Percentiles rank a stretch among this genome's conserved stretches.
Evolutionary conservation across 1,284 basidiomycete species (phyloP).

Genomic region (Rhodotorula glutinis): DNA sequence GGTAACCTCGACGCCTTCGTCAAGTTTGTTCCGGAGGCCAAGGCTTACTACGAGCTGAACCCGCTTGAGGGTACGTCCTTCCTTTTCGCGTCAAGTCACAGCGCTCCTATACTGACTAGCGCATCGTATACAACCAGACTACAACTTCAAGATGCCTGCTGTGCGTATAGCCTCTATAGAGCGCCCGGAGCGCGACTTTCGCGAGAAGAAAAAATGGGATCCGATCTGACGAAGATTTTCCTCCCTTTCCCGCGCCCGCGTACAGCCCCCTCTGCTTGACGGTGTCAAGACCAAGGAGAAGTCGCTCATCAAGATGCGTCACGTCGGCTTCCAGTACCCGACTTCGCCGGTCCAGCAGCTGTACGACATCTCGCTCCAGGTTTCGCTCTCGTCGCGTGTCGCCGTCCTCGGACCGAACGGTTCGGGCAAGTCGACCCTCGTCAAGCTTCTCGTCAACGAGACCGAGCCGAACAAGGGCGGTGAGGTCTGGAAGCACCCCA

Average conservation of each 20-base stretch:
- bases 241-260: conserved; percentile 95
- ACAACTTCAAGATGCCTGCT: conserved; percentile 94
- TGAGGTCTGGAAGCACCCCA: conserved; percentile 98
- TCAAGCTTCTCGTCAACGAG: conserved; percentile 97
- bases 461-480: conserved; percentile 94
- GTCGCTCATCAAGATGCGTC: conserved; percentile 93
- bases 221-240: conserved; percentile 61
- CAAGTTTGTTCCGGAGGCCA: conserved; percentile 91
- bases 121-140: conserved; percentile 55
- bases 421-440: conserved; percentile 96
- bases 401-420: conserved; percentile 95
- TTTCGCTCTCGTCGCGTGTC: conserved; percentile 94
- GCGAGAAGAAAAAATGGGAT: background rate
- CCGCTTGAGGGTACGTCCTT: conserved; percentile 60
- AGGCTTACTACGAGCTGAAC: conserved; percentile 90
- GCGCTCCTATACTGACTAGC: too few relatives aligned
- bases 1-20: conserved; percentile 98
- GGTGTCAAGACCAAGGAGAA: conserved; percentile 99
- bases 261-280: conserved; percentile 91
- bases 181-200: background rate
- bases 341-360: conserved; percentile 79
- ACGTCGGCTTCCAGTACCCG: conserved; percentile 96
- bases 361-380: conserved; percentile 91
- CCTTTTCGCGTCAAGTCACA: too few relatives aligned
- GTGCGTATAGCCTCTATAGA: conserved; percentile 6